Percentiles rank a stretch among this genome's conserved stretches.
phyloP scores from a whole-genome alignment of 2,329 filamentous ascomycete genomes.

The Neocatenulostroma microsporum region DNA sequence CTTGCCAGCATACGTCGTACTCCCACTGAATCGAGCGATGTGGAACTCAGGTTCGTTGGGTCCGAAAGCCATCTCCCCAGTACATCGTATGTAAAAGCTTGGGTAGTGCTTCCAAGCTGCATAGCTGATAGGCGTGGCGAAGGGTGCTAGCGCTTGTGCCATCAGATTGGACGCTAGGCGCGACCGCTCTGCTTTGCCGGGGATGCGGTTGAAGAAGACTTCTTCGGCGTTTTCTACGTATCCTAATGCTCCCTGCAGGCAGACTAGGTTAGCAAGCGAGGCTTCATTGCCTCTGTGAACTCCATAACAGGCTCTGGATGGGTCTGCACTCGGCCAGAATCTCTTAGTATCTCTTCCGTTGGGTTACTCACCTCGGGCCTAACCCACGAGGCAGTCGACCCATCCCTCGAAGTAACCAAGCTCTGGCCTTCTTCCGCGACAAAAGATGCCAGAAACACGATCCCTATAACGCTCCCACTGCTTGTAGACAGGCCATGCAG shows the following conservation, averaged over 20 bases:
- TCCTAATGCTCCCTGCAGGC: neutral
- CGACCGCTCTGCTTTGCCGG: neutral
- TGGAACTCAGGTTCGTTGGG: too few relatives aligned
- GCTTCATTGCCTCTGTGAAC: too few relatives aligned
- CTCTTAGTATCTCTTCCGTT: too few relatives aligned
- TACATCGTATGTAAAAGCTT: conserved; percentile 7
- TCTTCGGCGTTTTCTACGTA: neutral
- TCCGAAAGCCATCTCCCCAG: too few relatives aligned
- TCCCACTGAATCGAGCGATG: neutral
- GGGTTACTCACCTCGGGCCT: conserved; percentile 2
- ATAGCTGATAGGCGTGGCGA: neutral
- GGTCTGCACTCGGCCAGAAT: too few relatives aligned
- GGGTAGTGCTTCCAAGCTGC: conserved; percentile 4
- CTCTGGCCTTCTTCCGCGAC: conserved; percentile 1
- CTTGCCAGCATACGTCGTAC: neutral
- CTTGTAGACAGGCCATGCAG: neutral
- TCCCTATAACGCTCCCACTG: conserved; percentile 5
- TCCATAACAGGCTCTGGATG: too few relatives aligned
- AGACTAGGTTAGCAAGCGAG: neutral
- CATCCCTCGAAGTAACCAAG: neutral
- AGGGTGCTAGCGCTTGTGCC: neutral
- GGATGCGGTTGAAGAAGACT: conserved; percentile 4
- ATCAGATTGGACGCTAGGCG: neutral
- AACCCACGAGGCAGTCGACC: neutral
- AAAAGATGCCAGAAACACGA: conserved; percentile 6